Base-by-base conservation (phyloP, 192 early-diverging fungal species). In the Podila epigama region DNA sequence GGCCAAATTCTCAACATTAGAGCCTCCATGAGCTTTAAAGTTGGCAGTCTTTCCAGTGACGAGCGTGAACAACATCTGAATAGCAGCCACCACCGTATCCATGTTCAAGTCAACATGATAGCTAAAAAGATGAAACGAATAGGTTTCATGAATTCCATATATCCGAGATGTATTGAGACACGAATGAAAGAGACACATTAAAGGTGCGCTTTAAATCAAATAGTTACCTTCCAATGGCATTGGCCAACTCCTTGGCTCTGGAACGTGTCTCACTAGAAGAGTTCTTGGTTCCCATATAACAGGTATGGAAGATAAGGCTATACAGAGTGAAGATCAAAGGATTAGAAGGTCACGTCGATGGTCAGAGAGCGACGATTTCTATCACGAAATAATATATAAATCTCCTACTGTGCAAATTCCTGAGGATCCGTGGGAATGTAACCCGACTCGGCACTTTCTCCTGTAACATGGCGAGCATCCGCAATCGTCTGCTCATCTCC, bases 281-380 rank as follows among this genome's bases (percentile, higher is more conserved):
- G 81, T 99, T 97, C 25, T 70, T 66, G 2, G 98, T 95, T 6
- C 96, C 96, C 97, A 99, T 97, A 54, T 95, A 99, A 72, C 94
- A 92, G 0, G 98, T 98, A 66, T 96, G 92, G 70, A 99, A 97
- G 31, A 99, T 84, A 10, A 86, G 88, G 31, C 85, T 85, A 59
- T 11, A 32, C 11, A 64, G 35, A 18, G n/a, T 12, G 15, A 60
- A 39, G 50, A 13, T 31, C n/a, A 35, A 58, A 29, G n/a, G n/a
- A n/a, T n/a, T n/a, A n/a, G n/a, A n/a, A n/a, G n/a, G n/a, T n/a
- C n/a, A n/a, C n/a, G n/a, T n/a, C n/a, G n/a, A n/a, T n/a, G n/a
- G n/a, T n/a, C n/a, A n/a, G n/a, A n/a, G n/a, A n/a, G n/a, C n/a
- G n/a, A n/a, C n/a, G n/a, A n/a, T n/a, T n/a, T n/a, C n/a, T n/a